Base-by-base conservation (phyloP, 805 yeast species). In the Martiniozyma abietophila region DNA sequence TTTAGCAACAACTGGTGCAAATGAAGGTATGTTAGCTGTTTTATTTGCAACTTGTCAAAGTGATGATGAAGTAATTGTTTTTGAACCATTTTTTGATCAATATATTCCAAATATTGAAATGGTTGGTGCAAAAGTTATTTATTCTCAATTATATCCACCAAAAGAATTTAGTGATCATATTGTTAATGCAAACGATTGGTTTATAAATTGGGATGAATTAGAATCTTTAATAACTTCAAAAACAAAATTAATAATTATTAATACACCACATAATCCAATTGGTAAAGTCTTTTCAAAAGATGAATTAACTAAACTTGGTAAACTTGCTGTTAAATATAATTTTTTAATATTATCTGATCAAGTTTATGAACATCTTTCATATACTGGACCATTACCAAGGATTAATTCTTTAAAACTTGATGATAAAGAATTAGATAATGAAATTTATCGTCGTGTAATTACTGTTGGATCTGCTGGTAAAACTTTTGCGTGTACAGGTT, bases 381-480 rank as follows among this genome's bases (percentile, higher is more conserved):
- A 79, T 56, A 64, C 69, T 2, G 56, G 54, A 3, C 27, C 33
- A 19, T 86, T 89, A 58, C 78, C 89, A 6, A 71, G 97, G 51
- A 80, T 92, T 31, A 94, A 96, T 2, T 74, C 84, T 2, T 61
- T 89, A 35, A 27, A 38, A 5, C 65, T 77, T 5, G 88, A 89
- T 5, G 95, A 86, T 48, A 29, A 29, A 18, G 33, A 29, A n/a
- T 20, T 34, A 14, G 37, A 32, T 7, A n/a, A 25, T 4, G 15
- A 21, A 15, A 70, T 86, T 40, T 78, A 72, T 18, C 73, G 74
- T 38, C 65, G 86, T 50, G 84, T 96, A 0, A 61, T 92, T 36
- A 79, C 96, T 3, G 94, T 92, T 16, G 97, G 97, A 1, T 84
- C 96, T 19, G 98, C 96, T 6, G 98, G 98, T 43, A 92, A 92